Percentiles rank a stretch among this genome's conserved stretches.
Conservation (phyloP, 176 grass and related monocot genomes). For the Oryza meyeriana region DNA sequence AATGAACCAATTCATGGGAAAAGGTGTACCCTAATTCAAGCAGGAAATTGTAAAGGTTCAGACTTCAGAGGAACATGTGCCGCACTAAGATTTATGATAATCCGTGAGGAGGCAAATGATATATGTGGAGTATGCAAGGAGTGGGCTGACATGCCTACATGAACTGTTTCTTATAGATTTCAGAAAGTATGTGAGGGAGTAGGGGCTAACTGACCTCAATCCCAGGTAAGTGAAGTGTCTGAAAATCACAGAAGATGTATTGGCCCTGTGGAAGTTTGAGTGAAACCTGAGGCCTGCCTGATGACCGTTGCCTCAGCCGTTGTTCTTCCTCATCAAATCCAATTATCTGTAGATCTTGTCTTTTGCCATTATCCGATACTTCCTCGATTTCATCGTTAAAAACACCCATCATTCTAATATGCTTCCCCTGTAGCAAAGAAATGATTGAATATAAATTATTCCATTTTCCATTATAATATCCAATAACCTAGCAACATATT, state of each 20-base stretch:
- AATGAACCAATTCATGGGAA: background rate
- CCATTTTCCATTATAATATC: slow-evolving; percentile 15
- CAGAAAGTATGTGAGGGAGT: background rate
- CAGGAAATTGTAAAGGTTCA: background rate
- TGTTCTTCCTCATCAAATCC: slow-evolving; percentile 96
- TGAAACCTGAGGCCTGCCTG: slow-evolving; percentile 44
- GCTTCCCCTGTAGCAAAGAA: slow-evolving; percentile 52
- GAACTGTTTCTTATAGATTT: background rate
- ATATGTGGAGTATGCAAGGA: background rate
- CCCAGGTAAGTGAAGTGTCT: slow-evolving; percentile 67
- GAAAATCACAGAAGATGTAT: slow-evolving; percentile 93
- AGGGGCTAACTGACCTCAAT: slow-evolving; percentile 62
- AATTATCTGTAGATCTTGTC: slow-evolving; percentile 63
- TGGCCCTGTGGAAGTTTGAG: slow-evolving; percentile 78
- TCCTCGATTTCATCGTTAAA: slow-evolving; percentile 90
- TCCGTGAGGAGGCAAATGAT: background rate
- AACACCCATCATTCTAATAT: slow-evolving; percentile 90
- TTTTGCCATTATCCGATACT: slow-evolving; percentile 76
- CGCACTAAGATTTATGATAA: background rate
- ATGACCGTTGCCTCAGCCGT: slow-evolving; percentile 54
- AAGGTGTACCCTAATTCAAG: slow-evolving; percentile 12
- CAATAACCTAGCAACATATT: background rate
- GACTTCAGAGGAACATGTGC: background rate
- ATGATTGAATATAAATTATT: slow-evolving; percentile 10
- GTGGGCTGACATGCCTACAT: background rate